phyloP scores from a whole-genome alignment of 1,284 basidiomycete genomes.

The Acaromyces ingoldii region DNA sequence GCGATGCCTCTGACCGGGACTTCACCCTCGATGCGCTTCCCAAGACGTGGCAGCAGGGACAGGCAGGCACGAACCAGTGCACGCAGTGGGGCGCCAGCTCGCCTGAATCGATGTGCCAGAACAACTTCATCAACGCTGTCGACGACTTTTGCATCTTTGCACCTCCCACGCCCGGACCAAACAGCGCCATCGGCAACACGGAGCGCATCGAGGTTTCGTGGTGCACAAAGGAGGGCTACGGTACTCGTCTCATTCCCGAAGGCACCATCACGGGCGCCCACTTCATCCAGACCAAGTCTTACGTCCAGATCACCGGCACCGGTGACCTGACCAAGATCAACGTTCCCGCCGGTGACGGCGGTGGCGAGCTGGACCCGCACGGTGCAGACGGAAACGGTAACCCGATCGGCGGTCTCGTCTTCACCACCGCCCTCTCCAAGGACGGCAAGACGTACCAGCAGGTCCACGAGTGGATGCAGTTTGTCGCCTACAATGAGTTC shows the following conservation, averaged over 20 bases:
- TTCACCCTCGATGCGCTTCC: conserved; percentile 10
- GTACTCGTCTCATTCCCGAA: conserved; percentile 65
- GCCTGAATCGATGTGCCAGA: conserved; percentile 13
- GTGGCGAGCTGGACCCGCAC: conserved; percentile 57
- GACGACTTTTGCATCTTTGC: conserved; percentile 35
- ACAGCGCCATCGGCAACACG: conserved; percentile 31
- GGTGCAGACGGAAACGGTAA: conserved; percentile 64
- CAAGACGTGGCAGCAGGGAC: conserved; percentile 11
- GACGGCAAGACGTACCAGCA: conserved; percentile 40
- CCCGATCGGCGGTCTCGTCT: conserved; percentile 57
- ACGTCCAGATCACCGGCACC: conserved; percentile 55
- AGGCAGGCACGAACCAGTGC: conserved; percentile 16
- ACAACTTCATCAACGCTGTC: conserved; percentile 11
- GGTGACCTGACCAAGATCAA: conserved; percentile 53
- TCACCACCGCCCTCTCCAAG: conserved; percentile 59
- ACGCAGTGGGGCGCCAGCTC: background rate
- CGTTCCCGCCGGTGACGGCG: conserved; percentile 52
- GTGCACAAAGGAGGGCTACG: conserved; percentile 58
- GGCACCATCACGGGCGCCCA: conserved; percentile 68
- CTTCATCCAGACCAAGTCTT: conserved; percentile 58
- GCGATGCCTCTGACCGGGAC: conserved; percentile 2
- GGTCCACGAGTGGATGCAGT: conserved; percentile 35
- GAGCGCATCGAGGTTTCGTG: conserved; percentile 65
- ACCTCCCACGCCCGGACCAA: conserved; percentile 16
- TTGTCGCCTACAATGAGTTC: conserved; percentile 8